Conservation (phyloP, 176 grass and related monocot genomes). For the Oryza brachyantha region DNA sequence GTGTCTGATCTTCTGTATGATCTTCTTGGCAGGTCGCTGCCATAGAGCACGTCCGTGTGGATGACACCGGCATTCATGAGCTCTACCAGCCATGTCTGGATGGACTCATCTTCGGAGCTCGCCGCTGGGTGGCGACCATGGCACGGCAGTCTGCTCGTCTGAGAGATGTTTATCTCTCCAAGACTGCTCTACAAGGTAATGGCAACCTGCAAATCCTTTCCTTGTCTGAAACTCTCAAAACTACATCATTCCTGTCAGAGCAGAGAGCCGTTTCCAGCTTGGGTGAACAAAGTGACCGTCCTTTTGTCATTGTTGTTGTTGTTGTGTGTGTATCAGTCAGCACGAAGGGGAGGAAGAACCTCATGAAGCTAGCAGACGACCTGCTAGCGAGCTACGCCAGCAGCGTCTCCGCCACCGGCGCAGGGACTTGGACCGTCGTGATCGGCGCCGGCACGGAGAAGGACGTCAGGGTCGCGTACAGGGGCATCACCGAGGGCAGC, state of each 20-base stretch:
- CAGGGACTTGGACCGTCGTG: constrained; percentile 32
- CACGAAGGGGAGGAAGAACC: constrained; percentile 31
- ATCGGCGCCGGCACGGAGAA: constrained; percentile 32
- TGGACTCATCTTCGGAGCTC: constrained; percentile 55
- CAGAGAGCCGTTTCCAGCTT: neutral
- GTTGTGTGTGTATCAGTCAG: constrained; percentile 25
- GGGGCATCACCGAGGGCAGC: neutral
- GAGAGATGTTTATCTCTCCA: constrained; percentile 22
- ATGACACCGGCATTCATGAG: constrained; percentile 22
- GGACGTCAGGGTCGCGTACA: constrained; percentile 43
- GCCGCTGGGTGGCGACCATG: constrained; percentile 41
- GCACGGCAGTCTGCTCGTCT: constrained; percentile 46
- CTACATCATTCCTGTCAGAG: neutral
- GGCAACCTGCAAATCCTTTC: neutral
- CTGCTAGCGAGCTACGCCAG: constrained; percentile 37
- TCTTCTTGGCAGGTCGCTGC: constrained; percentile 37
- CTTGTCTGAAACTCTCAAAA: neutral
- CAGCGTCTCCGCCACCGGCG: constrained; percentile 22
- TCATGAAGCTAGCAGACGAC: constrained; percentile 50
- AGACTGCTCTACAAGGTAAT: neutral
- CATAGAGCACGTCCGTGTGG: constrained; percentile 61
- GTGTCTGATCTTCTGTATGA: constrained; percentile 1
- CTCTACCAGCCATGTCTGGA: constrained; percentile 34
- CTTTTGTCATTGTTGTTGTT: no score
- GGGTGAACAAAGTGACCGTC: neutral